Percentiles rank a stretch among this genome's conserved stretches.
These are phyloP conservation scores for Ogataea naganishii DNA, from an alignment of 805 yeast species.

Conservation along the genomic window DNA sequence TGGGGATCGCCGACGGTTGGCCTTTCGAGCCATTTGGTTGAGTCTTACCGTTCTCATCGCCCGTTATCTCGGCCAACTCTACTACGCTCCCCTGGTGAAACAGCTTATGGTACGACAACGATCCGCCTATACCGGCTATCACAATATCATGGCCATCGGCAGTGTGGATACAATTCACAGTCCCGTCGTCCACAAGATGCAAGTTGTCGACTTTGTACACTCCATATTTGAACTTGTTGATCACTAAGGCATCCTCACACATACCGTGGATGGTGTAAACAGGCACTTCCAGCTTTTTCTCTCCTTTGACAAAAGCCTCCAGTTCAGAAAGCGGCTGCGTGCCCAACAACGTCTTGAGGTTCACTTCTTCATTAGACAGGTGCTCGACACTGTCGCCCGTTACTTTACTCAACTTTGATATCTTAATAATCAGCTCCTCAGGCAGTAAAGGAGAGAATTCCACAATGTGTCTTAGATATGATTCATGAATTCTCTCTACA, in stretches of 20 bases:
- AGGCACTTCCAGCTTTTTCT: constrained; percentile 39
- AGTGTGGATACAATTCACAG: constrained; percentile 33
- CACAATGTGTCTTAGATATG: constrained; percentile 54
- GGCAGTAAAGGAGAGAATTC: constrained; percentile 56
- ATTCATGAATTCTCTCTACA: constrained; percentile 44
- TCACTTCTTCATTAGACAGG: constrained; percentile 26
- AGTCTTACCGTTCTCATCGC: constrained; percentile 12
- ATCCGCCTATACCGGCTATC: constrained; percentile 67
- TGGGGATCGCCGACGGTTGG: too few species aligned
- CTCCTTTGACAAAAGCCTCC: constrained; percentile 36
- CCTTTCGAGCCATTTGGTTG: constrained; percentile 11
- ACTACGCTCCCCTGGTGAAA: constrained; percentile 55
- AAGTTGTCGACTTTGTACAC: constrained; percentile 47
- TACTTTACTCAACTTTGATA: constrained; percentile 42
- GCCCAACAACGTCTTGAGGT: constrained; percentile 25
- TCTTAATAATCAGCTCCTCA: constrained; percentile 36
- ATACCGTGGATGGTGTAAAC: constrained; percentile 75
- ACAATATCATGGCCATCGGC: constrained; percentile 37
- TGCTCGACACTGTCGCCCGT: constrained; percentile 32
- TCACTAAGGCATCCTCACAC: constrained; percentile 62
- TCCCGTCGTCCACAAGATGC: constrained; percentile 51
- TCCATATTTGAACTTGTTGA: constrained; percentile 53
- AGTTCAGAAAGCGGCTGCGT: constrained; percentile 42
- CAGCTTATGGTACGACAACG: constrained; percentile 53
- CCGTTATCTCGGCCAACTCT: constrained; percentile 22